These are phyloP conservation scores for Croton setiger DNA, from an alignment of 441 rosid species.

Conservation along the genomic window DNA sequence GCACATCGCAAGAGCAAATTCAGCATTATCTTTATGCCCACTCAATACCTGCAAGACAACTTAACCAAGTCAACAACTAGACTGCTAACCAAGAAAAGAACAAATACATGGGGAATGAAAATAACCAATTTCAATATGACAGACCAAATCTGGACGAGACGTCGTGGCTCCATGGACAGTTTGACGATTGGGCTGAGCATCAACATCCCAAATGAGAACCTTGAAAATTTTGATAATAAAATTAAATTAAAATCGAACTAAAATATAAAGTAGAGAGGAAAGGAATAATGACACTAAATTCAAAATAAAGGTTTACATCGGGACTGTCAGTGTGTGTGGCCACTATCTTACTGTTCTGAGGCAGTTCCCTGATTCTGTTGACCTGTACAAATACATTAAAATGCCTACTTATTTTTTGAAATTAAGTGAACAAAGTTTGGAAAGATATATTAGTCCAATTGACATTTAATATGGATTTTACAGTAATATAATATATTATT, in stretches of 20 bases:
- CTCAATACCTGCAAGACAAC: conserved; percentile 61
- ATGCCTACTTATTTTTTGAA: background rate
- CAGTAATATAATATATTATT: background rate
- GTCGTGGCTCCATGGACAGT: conserved; percentile 73
- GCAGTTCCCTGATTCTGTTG: conserved; percentile 91
- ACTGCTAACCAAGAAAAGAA: conserved; percentile 5
- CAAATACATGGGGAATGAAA: background rate
- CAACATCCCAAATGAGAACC: conserved; percentile 97
- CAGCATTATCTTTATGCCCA: conserved; percentile 92
- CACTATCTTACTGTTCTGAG: conserved; percentile 79
- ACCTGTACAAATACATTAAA: conserved; percentile 44
- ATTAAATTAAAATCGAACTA: background rate
- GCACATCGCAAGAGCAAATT: conserved; percentile 95
- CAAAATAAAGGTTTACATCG: conserved; percentile 48
- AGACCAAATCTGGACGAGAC: conserved; percentile 87
- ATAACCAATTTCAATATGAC: background rate
- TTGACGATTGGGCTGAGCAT: conserved; percentile 85
- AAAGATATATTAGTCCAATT: background rate
- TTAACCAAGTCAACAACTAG: conserved; percentile 12
- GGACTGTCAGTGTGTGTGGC: conserved; percentile 96
- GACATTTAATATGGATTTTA: background rate
- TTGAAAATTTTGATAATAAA: conserved; percentile 18
- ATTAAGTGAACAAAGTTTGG: conserved; percentile 2
- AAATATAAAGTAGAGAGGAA: background rate
- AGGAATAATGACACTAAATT: background rate